phyloP scores from a whole-genome alignment of 805 yeast species.

The Cyberlindnera galapagoensis region DNA sequence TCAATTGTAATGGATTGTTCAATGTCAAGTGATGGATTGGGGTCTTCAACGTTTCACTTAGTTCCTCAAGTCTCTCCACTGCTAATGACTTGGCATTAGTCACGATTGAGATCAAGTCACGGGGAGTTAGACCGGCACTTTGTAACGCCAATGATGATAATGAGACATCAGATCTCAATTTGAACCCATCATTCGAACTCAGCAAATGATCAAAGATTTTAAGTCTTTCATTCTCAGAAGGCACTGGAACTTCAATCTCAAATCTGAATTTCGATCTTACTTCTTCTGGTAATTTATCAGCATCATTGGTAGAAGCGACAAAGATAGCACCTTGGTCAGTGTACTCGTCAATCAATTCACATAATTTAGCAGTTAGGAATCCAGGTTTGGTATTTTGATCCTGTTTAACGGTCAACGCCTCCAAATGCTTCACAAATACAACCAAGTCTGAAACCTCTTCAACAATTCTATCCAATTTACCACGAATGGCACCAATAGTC shows the following conservation, averaged over 20 bases:
- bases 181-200: slow-evolving; percentile 16
- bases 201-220: slow-evolving; percentile 52
- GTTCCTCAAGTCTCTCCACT: slow-evolving; percentile 37
- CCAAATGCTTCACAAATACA: slow-evolving; percentile 65
- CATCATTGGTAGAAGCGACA: slow-evolving; percentile 61
- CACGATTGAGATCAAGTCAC: slow-evolving; percentile 70
- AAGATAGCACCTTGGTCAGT: slow-evolving; percentile 40
- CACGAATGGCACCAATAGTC: slow-evolving; percentile 70
- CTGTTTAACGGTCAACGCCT: slow-evolving; percentile 58
- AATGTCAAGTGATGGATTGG: slow-evolving; percentile 14
- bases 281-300: slow-evolving; percentile 60
- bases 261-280: slow-evolving; percentile 67
- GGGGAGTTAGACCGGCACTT: slow-evolving; percentile 88
- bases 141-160: slow-evolving; percentile 61
- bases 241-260: slow-evolving; percentile 71
- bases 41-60: slow-evolving; percentile 14
- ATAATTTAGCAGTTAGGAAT: slow-evolving; percentile 41
- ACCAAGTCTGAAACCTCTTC: slow-evolving; percentile 41
- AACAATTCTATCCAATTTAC: slow-evolving; percentile 62
- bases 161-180: slow-evolving; percentile 44
- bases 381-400: slow-evolving; percentile 45
- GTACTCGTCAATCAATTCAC: slow-evolving; percentile 51
- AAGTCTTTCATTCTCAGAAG: slow-evolving; percentile 68
- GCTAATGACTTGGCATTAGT: slow-evolving; percentile 57
- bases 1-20: slow-evolving; percentile 48